Evolutionary conservation across 2,329 filamentous ascomycete genomes (phyloP), one percentile per base, ranked within the genome.

Genomic region (Fusarium sulawesiense): DNA sequence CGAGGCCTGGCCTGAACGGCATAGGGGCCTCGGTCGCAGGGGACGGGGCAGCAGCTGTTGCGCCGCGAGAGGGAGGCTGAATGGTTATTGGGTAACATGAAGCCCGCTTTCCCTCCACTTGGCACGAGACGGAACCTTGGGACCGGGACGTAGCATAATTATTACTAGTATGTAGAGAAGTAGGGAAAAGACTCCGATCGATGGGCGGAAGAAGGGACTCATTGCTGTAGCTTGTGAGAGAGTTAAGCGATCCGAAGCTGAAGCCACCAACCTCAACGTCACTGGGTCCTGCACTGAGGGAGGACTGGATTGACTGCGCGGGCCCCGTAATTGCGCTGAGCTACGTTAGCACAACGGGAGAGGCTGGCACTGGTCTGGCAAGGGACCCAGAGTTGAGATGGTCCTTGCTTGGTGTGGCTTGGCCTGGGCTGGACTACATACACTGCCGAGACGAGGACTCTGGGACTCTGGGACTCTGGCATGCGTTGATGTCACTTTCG

Each of bases 41-140:
- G 71, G 58, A 59, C 64, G 67, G 71, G 64, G 60, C 47, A 64
- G 16, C 40, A 64, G 48, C 62, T 62, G 46, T 49, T 66, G 56
- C 45, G 61, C 62, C 71, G 57, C 64, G 71, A 50, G 25, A 55
- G 51, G 46, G 41, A 65, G 41, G n/a, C 37, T 54, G 27, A 55
- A 50, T 27, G 27, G 32, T 46, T 42, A 67, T 60, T 64, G 58
- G 62, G 27, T 55, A 20, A 37, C 46, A 53, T 45, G 42, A 64
- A 55, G 34, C 58, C 51, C 41, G 55, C 60, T 16, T 65, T 37
- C 60, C 44, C 53, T 41, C 50, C 53, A 68, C 63, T 50, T 13
- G 41, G 56, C 11, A 37, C 20, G 29, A 51, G 30, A 66, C 30
- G 55, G 61, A 66, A 66, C 66, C 46, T 70, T 67, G 54, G 57